These are phyloP conservation scores for Talaromyces sp. DNA, from an alignment of 2,329 filamentous ascomycete species.

Conservation along the genomic window DNA sequence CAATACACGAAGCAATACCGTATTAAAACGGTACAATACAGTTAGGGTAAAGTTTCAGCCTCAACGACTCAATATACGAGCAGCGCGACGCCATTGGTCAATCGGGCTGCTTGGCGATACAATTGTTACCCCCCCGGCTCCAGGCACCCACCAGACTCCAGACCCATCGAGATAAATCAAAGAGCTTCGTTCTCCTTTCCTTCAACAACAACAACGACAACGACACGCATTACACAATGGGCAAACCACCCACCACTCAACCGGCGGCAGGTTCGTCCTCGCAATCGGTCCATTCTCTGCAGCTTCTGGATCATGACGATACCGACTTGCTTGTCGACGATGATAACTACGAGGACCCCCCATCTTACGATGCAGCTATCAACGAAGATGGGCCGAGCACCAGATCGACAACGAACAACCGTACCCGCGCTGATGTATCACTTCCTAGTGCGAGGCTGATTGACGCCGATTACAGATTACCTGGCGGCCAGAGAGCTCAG, in stretches of 20 bases:
- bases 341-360: slow-evolving; percentile 11
- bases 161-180: not conserved
- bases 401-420: not conserved
- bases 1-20: not conserved
- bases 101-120: not conserved
- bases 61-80: not conserved
- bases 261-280: not conserved
- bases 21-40: not conserved
- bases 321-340: not conserved
- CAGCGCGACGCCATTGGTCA: not conserved
- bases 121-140: not conserved
- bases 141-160: not conserved
- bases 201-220: not conserved
- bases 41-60: not conserved
- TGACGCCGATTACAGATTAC: slow-evolving; percentile 13
- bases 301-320: slow-evolving; percentile 11
- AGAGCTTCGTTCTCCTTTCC: not conserved
- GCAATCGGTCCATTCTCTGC: slow-evolving; percentile 16
- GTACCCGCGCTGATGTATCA: not conserved
- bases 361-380: slow-evolving; percentile 17
- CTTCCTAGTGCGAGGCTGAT: slow-evolving; percentile 6
- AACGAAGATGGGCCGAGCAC: not conserved
- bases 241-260: not conserved
- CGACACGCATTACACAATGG: not conserved
- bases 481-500: not conserved